These are phyloP conservation scores for Phaseolus coccineus DNA, from an alignment of 331 rosid genomes.

Conservation along the genomic window DNA sequence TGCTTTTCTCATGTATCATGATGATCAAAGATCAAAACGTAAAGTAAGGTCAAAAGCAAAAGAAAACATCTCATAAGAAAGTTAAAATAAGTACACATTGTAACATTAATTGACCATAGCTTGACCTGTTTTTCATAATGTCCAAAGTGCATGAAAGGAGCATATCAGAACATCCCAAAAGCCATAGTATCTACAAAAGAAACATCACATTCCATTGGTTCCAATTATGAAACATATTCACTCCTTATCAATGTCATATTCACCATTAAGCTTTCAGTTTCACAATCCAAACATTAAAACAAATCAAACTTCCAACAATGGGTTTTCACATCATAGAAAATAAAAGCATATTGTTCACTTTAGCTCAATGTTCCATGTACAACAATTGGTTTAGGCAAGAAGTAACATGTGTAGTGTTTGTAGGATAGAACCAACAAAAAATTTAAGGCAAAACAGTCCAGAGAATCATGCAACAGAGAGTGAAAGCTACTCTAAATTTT, in stretches of 20 bases:
- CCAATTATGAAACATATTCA: constrained; percentile 10
- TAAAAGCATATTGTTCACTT: constrained; percentile 31
- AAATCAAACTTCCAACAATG: constrained; percentile 23
- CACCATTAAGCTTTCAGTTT: constrained; percentile 31
- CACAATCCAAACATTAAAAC: background rate
- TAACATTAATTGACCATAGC: constrained; percentile 19
- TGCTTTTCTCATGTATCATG: constrained; percentile 12
- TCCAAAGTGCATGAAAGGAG: constrained; percentile 2
- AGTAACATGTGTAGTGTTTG: constrained; percentile 33
- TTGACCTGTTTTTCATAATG: background rate
- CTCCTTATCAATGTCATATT: constrained; percentile 35
- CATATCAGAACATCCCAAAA: constrained; percentile 6
- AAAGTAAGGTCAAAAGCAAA: constrained; percentile 6
- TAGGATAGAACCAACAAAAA: constrained; percentile 20
- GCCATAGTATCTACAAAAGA: constrained; percentile 16
- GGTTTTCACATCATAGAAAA: constrained; percentile 24
- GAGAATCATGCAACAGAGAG: constrained; percentile 26
- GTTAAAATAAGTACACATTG: background rate
- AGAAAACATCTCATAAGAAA: background rate
- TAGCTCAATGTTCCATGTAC: background rate
- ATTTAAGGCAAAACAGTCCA: constrained; percentile 27
- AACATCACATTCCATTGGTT: constrained; percentile 16
- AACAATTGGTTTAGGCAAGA: constrained; percentile 28
- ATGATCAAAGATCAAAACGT: constrained; percentile 1
- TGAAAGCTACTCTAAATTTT: constrained; percentile 38